Conservation (phyloP, 495 filamentous ascomycete species). For the Cercophora scortea region DNA sequence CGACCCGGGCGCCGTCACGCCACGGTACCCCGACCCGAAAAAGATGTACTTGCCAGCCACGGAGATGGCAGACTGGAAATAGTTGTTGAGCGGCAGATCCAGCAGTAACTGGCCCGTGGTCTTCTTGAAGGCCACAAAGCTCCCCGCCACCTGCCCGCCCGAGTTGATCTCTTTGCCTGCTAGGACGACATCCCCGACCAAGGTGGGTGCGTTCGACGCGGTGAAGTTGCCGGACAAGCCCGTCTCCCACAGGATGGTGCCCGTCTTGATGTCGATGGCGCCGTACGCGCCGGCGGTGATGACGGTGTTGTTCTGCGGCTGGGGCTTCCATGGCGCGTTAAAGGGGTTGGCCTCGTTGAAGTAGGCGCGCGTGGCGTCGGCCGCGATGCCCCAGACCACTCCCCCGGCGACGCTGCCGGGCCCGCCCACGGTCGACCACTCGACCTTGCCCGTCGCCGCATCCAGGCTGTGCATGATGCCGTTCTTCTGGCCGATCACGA, state of each 20-base stretch:
- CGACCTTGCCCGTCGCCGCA: constrained; percentile 19
- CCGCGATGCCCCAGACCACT: constrained; percentile 32
- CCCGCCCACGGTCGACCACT: constrained; percentile 23
- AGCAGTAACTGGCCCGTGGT: neutral
- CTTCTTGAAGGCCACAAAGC: constrained; percentile 2
- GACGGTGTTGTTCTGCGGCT: constrained; percentile 4
- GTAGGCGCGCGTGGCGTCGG: constrained; percentile 25
- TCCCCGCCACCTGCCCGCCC: neutral
- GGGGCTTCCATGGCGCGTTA: constrained; percentile 10
- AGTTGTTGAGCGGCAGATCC: neutral
- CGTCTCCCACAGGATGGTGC: constrained; percentile 5
- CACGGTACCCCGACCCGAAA: constrained; percentile 6
- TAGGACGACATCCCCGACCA: constrained; percentile 4
- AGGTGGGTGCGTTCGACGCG: neutral
- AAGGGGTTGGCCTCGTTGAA: constrained; percentile 25
- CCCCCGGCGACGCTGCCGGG: constrained; percentile 21
- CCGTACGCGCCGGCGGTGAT: constrained; percentile 25
- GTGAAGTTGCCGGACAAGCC: neutral
- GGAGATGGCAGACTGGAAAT: neutral
- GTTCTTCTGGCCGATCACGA: constrained; percentile 34
- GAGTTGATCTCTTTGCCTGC: neutral
- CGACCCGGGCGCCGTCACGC: too few relatives aligned
- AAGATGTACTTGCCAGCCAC: constrained; percentile 5
- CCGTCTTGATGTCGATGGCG: constrained; percentile 17
- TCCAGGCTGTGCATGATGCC: constrained; percentile 27